phyloP scores from a whole-genome alignment of 345 rosid species.

The Hibiscus mutabilis region DNA sequence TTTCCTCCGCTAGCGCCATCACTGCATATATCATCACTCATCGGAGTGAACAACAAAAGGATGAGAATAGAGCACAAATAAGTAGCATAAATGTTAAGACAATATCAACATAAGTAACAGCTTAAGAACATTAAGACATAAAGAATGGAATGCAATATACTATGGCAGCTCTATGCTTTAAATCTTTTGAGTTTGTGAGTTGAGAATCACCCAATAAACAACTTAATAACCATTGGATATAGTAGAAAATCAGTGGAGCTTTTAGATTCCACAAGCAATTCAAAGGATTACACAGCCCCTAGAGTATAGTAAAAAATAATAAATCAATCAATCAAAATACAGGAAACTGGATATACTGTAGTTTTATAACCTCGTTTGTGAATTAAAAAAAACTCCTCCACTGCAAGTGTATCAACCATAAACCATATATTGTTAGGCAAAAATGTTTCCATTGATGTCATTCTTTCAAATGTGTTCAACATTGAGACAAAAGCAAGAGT shows the following conservation, averaged over 20 bases:
- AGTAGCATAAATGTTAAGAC: neutral
- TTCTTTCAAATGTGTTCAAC: neutral
- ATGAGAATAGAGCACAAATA: neutral
- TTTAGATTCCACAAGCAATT: neutral
- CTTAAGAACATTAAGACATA: neutral
- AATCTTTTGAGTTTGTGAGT: neutral
- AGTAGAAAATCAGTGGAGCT: neutral
- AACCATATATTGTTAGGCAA: neutral
- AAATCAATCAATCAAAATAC: neutral
- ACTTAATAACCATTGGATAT: neutral
- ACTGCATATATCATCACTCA: slow-evolving; percentile 32
- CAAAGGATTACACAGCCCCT: neutral
- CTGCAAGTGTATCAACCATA: neutral
- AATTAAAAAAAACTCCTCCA: neutral
- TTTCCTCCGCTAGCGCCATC: slow-evolving; percentile 51
- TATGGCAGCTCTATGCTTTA: neutral
- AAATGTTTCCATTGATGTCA: neutral
- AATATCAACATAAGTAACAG: neutral
- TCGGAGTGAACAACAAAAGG: neutral
- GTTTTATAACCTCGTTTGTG: neutral
- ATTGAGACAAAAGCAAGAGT: neutral
- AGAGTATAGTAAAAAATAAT: neutral
- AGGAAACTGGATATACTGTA: neutral
- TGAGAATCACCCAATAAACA: neutral
- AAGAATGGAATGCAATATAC: neutral